Evolutionary conservation across 805 yeast species (phyloP).

Genomic region (Candida boidinii): DNA sequence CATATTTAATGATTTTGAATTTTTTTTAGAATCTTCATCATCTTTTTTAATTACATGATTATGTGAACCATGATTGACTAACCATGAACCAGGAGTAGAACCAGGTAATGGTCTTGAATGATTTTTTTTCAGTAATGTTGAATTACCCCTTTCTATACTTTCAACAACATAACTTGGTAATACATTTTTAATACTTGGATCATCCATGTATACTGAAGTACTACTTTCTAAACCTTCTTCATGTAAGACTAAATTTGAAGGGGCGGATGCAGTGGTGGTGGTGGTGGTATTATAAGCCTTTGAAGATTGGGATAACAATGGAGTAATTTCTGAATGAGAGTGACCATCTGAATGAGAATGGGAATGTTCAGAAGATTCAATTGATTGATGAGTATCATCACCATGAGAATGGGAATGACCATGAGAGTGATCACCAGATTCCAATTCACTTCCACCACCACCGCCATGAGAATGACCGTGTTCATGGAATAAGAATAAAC

Average conservation of each 20-base stretch:
- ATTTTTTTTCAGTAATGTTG: slow-evolving; percentile 4
- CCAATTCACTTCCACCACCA: slow-evolving; percentile 15
- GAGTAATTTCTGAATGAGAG: slow-evolving; percentile 11
- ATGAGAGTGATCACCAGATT: slow-evolving; percentile 18
- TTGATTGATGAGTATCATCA: too few species aligned
- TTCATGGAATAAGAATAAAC: slow-evolving; percentile 83
- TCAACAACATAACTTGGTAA: slow-evolving; percentile 20
- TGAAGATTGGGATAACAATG: background rate
- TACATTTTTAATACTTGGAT: slow-evolving; percentile 18
- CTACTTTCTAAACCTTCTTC: slow-evolving; percentile 2
- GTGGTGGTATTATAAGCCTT: background rate
- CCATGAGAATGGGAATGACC: slow-evolving; percentile 27
- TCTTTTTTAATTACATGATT: slow-evolving; percentile 15
- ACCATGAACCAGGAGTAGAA: too few species aligned
- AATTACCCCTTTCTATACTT: slow-evolving; percentile 6
- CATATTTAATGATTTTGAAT: slow-evolving; percentile 78
- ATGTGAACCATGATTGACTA: slow-evolving; percentile 16
- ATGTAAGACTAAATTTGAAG: background rate
- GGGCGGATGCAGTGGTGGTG: background rate
- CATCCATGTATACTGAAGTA: too few species aligned
- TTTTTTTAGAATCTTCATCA: slow-evolving; percentile 14
- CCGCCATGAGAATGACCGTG: slow-evolving; percentile 54
- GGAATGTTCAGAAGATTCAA: background rate
- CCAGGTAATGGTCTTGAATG: too few species aligned
- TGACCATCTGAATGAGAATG: slow-evolving; percentile 1